Evolutionary conservation across 2,329 filamentous ascomycete genomes (phyloP).

Genomic region (Exserohilum rostratum): DNA sequence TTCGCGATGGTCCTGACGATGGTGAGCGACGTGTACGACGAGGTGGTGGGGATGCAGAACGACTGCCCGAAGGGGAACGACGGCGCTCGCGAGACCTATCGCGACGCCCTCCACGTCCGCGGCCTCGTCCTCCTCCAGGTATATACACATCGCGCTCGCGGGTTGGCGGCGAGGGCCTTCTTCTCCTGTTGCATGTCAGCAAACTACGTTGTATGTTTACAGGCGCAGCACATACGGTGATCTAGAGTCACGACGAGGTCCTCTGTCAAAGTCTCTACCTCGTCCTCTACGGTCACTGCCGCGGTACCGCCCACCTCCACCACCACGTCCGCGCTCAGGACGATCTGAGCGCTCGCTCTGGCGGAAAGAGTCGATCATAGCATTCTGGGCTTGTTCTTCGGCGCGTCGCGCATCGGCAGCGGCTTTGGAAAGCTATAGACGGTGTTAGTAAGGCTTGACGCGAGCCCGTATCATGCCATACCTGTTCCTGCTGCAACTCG

Average conservation of each 20-base stretch:
- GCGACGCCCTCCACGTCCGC: conserved; percentile 46
- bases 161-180: conserved; percentile 55
- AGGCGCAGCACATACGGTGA: conserved; percentile 47
- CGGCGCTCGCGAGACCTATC: conserved; percentile 41
- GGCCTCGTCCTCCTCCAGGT: conserved; percentile 52
- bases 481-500: conserved; percentile 94
- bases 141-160: conserved; percentile 65
- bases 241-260: conserved; percentile 56
- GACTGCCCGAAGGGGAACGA: conserved; percentile 41
- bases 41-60: conserved; percentile 17
- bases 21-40: conserved; percentile 19
- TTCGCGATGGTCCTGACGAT: conserved; percentile 28
- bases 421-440: conserved; percentile 76
- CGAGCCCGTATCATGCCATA: conserved; percentile 46
- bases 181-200: conserved; percentile 48
- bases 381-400: conserved; percentile 67
- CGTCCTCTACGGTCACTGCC: conserved; percentile 50
- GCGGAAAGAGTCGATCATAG: conserved; percentile 70
- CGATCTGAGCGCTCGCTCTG: conserved; percentile 62
- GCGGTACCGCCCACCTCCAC: conserved; percentile 56
- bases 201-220: background rate
- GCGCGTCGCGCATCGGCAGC: conserved; percentile 75
- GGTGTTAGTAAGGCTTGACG: conserved; percentile 24
- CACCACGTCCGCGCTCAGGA: conserved; percentile 55
- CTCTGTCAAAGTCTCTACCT: conserved; percentile 53